These are phyloP conservation scores for Fusarium algeriense DNA, from an alignment of 2,329 filamentous ascomycete species.

Conservation along the genomic window DNA sequence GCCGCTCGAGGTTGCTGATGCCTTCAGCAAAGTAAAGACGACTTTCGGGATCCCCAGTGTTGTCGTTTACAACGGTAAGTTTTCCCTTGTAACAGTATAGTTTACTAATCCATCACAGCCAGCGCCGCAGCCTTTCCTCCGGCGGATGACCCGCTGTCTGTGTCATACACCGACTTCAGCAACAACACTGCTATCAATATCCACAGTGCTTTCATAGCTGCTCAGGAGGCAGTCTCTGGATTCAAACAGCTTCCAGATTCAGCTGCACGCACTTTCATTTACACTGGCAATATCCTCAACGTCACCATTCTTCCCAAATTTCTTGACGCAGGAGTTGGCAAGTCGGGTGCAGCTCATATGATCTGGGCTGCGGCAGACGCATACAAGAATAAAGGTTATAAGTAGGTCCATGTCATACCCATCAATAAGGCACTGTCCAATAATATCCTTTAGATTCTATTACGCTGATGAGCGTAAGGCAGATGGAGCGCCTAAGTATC, in stretches of 20 bases:
- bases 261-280: slow-evolving; percentile 57
- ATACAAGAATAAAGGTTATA: slow-evolving; percentile 53
- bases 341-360: slow-evolving; percentile 52
- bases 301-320: slow-evolving; percentile 47
- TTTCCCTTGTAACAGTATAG: rapidly evolving
- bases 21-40: slow-evolving; percentile 34
- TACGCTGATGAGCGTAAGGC: slow-evolving; percentile 62
- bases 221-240: slow-evolving; percentile 26
- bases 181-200: slow-evolving; percentile 21
- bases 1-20: slow-evolving; percentile 35
- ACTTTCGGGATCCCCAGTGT: slow-evolving; percentile 40
- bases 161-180: slow-evolving; percentile 25
- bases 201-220: slow-evolving; percentile 27
- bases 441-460: slow-evolving; percentile 58
- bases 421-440: too few relatives aligned
- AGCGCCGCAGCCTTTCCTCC: slow-evolving; percentile 14
- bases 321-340: slow-evolving; percentile 56
- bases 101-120: slow-evolving; percentile 2
- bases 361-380: slow-evolving; percentile 47
- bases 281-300: slow-evolving; percentile 59
- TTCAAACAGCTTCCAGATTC: slow-evolving; percentile 46
- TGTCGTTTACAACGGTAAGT: slow-evolving; percentile 7
- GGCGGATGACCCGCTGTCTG: slow-evolving; percentile 17
- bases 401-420: slow-evolving; percentile 38
- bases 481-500: slow-evolving; percentile 52